A percentile compares a stretch with the other conserved stretches of the same genome.
Evolutionary conservation across 106 monocot genomes (phyloP).

Genomic region (Platanthera zijinensis): DNA sequence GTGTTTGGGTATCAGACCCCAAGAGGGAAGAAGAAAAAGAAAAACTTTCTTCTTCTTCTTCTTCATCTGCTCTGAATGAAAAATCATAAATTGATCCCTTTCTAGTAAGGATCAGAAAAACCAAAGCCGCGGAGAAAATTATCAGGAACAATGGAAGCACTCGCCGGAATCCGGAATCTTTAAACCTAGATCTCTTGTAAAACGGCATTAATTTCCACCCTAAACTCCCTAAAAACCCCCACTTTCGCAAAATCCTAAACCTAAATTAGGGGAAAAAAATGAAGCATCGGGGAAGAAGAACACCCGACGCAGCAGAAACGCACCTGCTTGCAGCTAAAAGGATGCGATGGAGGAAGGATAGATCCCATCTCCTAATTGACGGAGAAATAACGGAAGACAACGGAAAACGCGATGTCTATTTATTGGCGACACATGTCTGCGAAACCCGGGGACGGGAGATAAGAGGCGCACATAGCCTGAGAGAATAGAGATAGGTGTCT

Average conservation of each 20-base stretch:
- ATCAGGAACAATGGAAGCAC: conserved; percentile 18
- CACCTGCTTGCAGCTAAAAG: neutral
- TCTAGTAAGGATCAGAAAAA: conserved; percentile 11
- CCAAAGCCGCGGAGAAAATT: conserved; percentile 4
- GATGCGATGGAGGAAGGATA: neutral
- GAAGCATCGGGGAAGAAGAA: neutral
- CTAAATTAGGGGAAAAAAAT: neutral
- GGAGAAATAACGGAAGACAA: neutral
- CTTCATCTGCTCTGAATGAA: neutral
- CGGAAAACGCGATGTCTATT: neutral
- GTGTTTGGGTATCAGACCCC: neutral
- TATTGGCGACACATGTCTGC: neutral
- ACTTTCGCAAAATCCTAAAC: neutral
- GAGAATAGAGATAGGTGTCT: neutral
- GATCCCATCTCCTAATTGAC: neutral
- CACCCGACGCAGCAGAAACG: neutral
- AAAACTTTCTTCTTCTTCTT: neutral
- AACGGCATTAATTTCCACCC: conserved; percentile 20
- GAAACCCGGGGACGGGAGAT: neutral
- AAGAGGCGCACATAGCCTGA: neutral
- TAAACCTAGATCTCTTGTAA: conserved; percentile 31
- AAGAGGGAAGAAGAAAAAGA: neutral
- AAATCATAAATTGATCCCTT: neutral
- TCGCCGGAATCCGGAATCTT: conserved; percentile 22
- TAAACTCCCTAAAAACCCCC: neutral